Evolutionary conservation across 2,329 filamentous ascomycete species (phyloP).

Genomic region (Diaporthe vaccinii): DNA sequence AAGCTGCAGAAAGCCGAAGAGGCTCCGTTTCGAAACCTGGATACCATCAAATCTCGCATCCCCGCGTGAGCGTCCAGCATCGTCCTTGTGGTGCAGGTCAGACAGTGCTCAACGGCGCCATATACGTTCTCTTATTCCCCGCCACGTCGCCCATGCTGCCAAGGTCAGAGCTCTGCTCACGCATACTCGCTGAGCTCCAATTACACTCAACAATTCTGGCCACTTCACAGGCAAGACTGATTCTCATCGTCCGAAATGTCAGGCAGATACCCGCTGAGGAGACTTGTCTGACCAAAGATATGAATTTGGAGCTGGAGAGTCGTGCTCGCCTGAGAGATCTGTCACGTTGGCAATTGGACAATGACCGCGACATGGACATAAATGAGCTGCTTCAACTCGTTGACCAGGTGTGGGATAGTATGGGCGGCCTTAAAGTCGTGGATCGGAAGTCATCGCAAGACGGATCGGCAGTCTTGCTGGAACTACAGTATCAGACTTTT

Average conservation of each 20-base stretch:
- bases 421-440: constrained; percentile 45
- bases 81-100: not conserved
- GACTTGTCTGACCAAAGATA: constrained; percentile 41
- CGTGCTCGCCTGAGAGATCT: constrained; percentile 37
- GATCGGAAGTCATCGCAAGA: constrained; percentile 44
- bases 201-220: constrained; percentile 50
- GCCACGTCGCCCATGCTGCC: not conserved
- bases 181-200: constrained; percentile 41
- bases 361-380: constrained; percentile 48
- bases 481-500: not conserved
- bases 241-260: constrained; percentile 48
- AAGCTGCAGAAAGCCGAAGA: not conserved
- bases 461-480: not conserved
- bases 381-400: constrained; percentile 48
- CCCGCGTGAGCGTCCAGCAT: not conserved
- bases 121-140: not conserved
- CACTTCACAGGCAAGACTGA: constrained; percentile 43
- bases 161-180: not conserved
- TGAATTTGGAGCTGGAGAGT: constrained; percentile 1
- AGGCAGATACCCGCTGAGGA: constrained; percentile 45
- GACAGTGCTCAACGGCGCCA: not conserved
- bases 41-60: not conserved
- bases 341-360: constrained; percentile 50
- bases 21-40: not conserved
- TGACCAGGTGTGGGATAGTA: constrained; percentile 45